phyloP scores from a whole-genome alignment of 2,329 filamentous ascomycete species.

The Pseudogymnoascus sp. region DNA sequence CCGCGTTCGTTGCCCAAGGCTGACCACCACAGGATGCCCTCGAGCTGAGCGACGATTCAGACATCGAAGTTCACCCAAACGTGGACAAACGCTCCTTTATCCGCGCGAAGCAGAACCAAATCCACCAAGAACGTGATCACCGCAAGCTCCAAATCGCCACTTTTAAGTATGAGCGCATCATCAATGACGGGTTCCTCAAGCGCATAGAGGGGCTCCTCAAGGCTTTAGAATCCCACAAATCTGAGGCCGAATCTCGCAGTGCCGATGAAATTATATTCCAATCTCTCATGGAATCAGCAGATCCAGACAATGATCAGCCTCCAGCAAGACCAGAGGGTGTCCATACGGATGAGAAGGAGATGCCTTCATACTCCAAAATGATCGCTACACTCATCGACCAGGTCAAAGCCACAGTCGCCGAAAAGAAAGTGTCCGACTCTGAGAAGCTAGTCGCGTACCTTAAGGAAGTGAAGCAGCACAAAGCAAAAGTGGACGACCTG shows the following conservation, averaged over 20 bases:
- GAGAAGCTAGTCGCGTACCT: slow-evolving; percentile 65
- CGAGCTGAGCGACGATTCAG: slow-evolving; percentile 96
- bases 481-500: slow-evolving; percentile 67
- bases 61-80: slow-evolving; percentile 97
- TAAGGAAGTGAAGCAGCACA: slow-evolving; percentile 67
- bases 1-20: slow-evolving; percentile 25
- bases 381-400: slow-evolving; percentile 94
- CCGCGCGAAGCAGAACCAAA: slow-evolving; percentile 94
- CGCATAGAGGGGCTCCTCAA: slow-evolving; percentile 75
- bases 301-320: slow-evolving; percentile 66
- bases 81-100: slow-evolving; percentile 99
- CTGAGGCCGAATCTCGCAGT: slow-evolving; percentile 55
- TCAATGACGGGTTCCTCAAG: slow-evolving; percentile 83
- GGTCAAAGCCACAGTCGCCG: slow-evolving; percentile 69
- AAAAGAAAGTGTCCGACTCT: slow-evolving; percentile 57
- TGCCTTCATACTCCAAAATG: slow-evolving; percentile 91
- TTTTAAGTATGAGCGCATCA: slow-evolving; percentile 81
- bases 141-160: slow-evolving; percentile 84
- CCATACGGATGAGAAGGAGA: slow-evolving; percentile 61
- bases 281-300: slow-evolving; percentile 74
- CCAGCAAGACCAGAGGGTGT: slow-evolving; percentile 71
- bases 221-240: slow-evolving; percentile 66
- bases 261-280: slow-evolving; percentile 83
- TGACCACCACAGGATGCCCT: slow-evolving; percentile 60
- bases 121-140: slow-evolving; percentile 82